Evolutionary conservation across 179 eudicot genomes (phyloP), one percentile per base, ranked within the genome.

Genomic region (Patellifolia procumbens): DNA sequence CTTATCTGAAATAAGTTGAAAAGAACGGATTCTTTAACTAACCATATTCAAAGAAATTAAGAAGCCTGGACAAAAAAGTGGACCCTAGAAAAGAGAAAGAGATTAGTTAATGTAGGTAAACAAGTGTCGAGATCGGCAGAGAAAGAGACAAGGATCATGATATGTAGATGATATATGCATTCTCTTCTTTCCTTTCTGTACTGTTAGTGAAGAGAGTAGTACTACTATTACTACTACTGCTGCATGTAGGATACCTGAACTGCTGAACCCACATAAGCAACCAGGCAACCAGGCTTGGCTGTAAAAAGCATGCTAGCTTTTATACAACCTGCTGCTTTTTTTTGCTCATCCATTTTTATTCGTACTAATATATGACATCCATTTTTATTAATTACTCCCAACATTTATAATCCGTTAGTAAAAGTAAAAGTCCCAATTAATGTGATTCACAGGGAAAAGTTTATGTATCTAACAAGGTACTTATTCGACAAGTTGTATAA

Each of bases 131-230:
- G 59, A 78, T 66, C 73, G 16, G 2, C 12, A 10, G 1, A 17
- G 39, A 3, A 61, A 51, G 39, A 56, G 79, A 75, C 68, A 76
- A 66, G 56, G 76, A 39, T 76, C 80, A 81, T 81, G 81, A 81
- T 76, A 81, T 67, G 48, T 81, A 15, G 77, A 81, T 81, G 83
- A 81, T n/a, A n/a, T n/a, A n/a, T 81, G 79, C 71, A 19, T n/a
- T 28, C 10, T 20, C 29, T n/a, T 24, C 34, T 74, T 29, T 1
- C 19, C 12, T 46, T 49, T 43, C 1, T 71, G 61, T 37, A 68
- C 74, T 37, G 37, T 8, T 45, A 28, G 31, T 42, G 7, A 4
- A 26, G n/a, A 55, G 39, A 22, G 53, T 24, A 46, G 59, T 46
- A 48, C 10, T 45, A 24, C 31, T n/a, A 42, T 45, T n/a, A 51